phyloP scores from a whole-genome alignment of 2,329 filamentous ascomycete species.

The Xenosphaeropsis pyriputrescens region DNA sequence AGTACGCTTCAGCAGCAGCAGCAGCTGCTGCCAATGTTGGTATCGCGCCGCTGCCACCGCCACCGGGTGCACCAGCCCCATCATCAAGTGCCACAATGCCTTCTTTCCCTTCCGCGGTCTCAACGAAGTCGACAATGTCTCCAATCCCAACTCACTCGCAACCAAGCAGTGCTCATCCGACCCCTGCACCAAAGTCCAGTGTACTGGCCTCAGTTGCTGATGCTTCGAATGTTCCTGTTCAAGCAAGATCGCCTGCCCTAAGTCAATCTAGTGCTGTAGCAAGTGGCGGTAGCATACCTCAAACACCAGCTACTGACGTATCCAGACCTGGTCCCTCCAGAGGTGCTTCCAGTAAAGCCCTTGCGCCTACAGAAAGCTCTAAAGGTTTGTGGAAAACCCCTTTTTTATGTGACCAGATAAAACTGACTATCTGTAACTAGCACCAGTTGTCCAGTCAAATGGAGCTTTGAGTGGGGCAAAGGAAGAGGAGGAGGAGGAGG shows the following conservation, averaged over 20 bases:
- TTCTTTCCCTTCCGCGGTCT: conserved; percentile 22
- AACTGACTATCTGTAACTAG: conserved; percentile 8
- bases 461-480: conserved; percentile 36
- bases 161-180: conserved; percentile 20
- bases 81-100: conserved; percentile 21
- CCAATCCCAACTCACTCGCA: conserved; percentile 33
- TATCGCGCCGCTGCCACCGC: conserved; percentile 84
- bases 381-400: conserved; percentile 23
- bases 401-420: conserved; percentile 2
- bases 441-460: conserved; percentile 27
- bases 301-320: conserved; percentile 30
- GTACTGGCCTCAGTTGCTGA: conserved; percentile 23
- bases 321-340: conserved; percentile 14
- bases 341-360: conserved; percentile 12
- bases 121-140: conserved; percentile 41
- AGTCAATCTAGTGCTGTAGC: conserved; percentile 23
- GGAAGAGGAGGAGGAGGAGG: conserved; percentile 20
- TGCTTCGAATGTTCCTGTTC: conserved; percentile 17
- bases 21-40: conserved; percentile 87
- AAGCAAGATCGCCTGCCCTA: conserved; percentile 35
- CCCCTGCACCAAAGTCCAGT: conserved; percentile 20
- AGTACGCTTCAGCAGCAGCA: conserved; percentile 92
- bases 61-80: conserved; percentile 49
- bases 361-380: conserved; percentile 24
- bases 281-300: conserved; percentile 25